Percentiles rank a stretch among this genome's conserved stretches.
These are phyloP conservation scores for Saturnispora mendoncae DNA, from an alignment of 805 yeast species.

Conservation along the genomic window DNA sequence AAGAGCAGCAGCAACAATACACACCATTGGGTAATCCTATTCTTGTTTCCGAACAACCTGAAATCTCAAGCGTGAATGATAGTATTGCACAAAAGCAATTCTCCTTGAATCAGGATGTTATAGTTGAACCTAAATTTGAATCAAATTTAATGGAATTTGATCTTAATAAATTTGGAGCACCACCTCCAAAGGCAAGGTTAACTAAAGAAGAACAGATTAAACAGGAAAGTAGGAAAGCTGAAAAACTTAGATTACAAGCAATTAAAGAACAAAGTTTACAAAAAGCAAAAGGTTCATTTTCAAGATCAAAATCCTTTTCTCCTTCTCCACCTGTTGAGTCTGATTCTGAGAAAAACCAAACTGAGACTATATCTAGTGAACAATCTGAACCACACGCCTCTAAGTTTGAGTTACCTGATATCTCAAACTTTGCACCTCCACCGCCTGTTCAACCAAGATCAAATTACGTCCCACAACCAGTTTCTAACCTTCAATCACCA, in stretches of 20 bases:
- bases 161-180: slow-evolving; percentile 34
- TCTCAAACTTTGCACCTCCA: slow-evolving; percentile 24
- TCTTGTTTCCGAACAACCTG: not conserved
- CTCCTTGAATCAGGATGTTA: slow-evolving; percentile 15
- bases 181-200: slow-evolving; percentile 35
- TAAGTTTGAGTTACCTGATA: slow-evolving; percentile 21
- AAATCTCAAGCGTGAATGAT: slow-evolving; percentile 1
- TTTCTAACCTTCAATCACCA: too few relatives aligned
- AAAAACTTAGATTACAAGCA: slow-evolving; percentile 20
- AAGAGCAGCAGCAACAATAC: not conserved
- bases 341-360: slow-evolving; percentile 6
- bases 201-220: slow-evolving; percentile 20
- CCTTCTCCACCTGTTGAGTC: slow-evolving; percentile 8
- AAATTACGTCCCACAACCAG: not conserved
- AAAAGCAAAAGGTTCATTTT: slow-evolving; percentile 17
- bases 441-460: slow-evolving; percentile 14
- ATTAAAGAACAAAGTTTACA: slow-evolving; percentile 24
- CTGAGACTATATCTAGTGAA: not conserved
- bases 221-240: slow-evolving; percentile 19
- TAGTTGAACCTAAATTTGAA: slow-evolving; percentile 24
- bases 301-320: not conserved
- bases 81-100: slow-evolving; percentile 12
- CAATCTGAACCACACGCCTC: slow-evolving; percentile 14
- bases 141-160: slow-evolving; percentile 30
- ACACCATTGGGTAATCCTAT: not conserved